These are phyloP conservation scores for Dothideomycetes sp. DNA, from an alignment of 2,329 filamentous ascomycete species.

Conservation along the genomic window DNA sequence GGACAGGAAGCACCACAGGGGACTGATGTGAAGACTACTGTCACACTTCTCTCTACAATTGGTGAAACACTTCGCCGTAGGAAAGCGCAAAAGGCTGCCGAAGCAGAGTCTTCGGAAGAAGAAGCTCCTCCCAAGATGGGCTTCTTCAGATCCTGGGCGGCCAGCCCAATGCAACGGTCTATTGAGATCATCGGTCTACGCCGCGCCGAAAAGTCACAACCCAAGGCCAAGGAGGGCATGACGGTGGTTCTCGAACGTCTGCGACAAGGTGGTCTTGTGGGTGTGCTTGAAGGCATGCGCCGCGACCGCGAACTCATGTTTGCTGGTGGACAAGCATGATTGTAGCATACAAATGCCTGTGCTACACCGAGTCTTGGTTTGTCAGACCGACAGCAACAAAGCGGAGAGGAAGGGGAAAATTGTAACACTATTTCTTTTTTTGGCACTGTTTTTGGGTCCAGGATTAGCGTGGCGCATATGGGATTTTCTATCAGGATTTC, in stretches of 20 bases:
- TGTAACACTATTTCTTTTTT: constrained; percentile 6
- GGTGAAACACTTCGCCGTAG: constrained; percentile 57
- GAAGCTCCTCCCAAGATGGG: constrained; percentile 43
- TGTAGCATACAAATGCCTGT: not conserved
- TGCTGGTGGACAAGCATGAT: constrained; percentile 7
- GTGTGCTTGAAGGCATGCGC: constrained; percentile 62
- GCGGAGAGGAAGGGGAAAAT: constrained; percentile 5
- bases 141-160: constrained; percentile 55
- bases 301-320: constrained; percentile 38
- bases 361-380: too few species aligned
- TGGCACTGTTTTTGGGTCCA: constrained; percentile 5
- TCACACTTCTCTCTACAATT: constrained; percentile 62
- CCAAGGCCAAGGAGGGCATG: constrained; percentile 78
- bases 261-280: constrained; percentile 56
- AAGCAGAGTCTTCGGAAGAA: constrained; percentile 29
- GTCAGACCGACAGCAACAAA: too few species aligned
- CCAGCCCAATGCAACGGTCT: constrained; percentile 63
- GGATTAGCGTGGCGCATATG: constrained; percentile 7
- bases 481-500: too few species aligned
- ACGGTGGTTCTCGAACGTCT: constrained; percentile 66
- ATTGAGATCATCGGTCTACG: constrained; percentile 72
- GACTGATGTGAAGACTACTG: constrained; percentile 64
- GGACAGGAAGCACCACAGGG: constrained; percentile 23
- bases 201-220: constrained; percentile 67
- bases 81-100: constrained; percentile 34